Percentiles rank a stretch among this genome's conserved stretches.
These are phyloP conservation scores for Melanomma pulvis-pyrius DNA, from an alignment of 495 filamentous ascomycete species.

Conservation along the genomic window DNA sequence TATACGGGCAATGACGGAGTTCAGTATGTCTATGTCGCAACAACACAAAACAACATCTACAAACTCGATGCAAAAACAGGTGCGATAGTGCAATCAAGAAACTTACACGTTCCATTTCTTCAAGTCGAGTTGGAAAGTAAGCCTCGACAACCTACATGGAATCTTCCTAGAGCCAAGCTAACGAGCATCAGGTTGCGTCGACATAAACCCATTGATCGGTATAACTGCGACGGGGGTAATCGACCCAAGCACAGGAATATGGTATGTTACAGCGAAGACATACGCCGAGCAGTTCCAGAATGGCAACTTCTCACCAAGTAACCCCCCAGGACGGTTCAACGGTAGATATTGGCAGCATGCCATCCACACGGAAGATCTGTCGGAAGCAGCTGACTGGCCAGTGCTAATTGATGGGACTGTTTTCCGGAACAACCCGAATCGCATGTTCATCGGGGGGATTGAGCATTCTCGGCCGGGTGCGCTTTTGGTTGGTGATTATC, in stretches of 20 bases:
- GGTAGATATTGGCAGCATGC: slow-evolving; percentile 48
- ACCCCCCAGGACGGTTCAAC: slow-evolving; percentile 26
- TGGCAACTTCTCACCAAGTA: slow-evolving; percentile 19
- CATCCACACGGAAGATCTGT: slow-evolving; percentile 46
- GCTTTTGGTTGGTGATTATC: slow-evolving; percentile 47
- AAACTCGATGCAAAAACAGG: slow-evolving; percentile 54
- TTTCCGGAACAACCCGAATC: slow-evolving; percentile 49
- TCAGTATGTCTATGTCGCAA: slow-evolving; percentile 53
- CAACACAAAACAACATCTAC: slow-evolving; percentile 53
- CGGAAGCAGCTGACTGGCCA: slow-evolving; percentile 47
- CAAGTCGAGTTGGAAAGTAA: slow-evolving; percentile 44
- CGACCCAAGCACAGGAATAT: slow-evolving; percentile 51
- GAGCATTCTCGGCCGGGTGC: slow-evolving; percentile 50
- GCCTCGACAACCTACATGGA: too few relatives aligned
- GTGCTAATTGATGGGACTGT: slow-evolving; percentile 47
- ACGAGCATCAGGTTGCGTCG: slow-evolving; percentile 47
- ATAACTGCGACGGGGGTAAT: slow-evolving; percentile 53
- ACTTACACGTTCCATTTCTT: slow-evolving; percentile 52
- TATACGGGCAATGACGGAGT: slow-evolving; percentile 47
- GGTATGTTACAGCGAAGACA: slow-evolving; percentile 53
- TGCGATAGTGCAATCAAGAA: slow-evolving; percentile 46
- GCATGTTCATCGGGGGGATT: slow-evolving; percentile 51
- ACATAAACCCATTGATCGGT: slow-evolving; percentile 52
- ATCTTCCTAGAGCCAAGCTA: neutral
- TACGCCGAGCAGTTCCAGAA: slow-evolving; percentile 37